Evolutionary conservation across 495 filamentous ascomycete genomes (phyloP), one percentile per base, ranked within the genome.

Genomic region (Cairneyella variabilis): DNA sequence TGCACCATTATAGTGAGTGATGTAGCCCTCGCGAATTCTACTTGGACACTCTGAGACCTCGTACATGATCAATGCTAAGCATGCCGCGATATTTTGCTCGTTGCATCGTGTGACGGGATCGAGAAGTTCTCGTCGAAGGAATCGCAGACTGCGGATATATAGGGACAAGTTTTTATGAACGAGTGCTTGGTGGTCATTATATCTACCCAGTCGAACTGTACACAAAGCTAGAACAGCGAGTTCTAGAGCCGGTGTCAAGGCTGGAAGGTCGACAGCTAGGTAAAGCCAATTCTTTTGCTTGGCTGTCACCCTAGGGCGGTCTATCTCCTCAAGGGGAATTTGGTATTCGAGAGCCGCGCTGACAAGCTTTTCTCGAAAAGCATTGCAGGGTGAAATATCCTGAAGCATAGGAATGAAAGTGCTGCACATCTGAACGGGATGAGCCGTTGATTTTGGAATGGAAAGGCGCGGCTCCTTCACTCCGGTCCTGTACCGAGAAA

Each of bases 11-110:
- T 64, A 62, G 41, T 73, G 71, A 12, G 48, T 59, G 20, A 57
- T 52, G 51, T 68, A 73, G 1, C 55, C 71, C 3, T 60, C 32
- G 2, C 48, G 20, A n/a, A 47, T 55, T 14, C 51, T 30, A 40
- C 46, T 50, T 0, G 70, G 70, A 44, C 70, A 73, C 53, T 73
- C 67, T 14, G 64, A 42, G 7, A 65, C 51, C 51, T 73, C 71
- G 40, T 70, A 73, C 17, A 68, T 58, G 30, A 60, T 59, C 1
- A 71, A 48, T 6, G 64, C 59, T 56, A 71, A 53, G 39, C 65
- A 68, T 9, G 67, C 66, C 7, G 69, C 71, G 2, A 69, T 51
- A 1, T 64, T 71, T 40, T 64, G 61, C 45, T 70, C 68, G 16
- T 61, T 61, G 30, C 55, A 57, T 53, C 64, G 64, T 7, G 63